Base-by-base conservation (phyloP, 1,284 basidiomycete species). In the Coriolopsis trogii region DNA sequence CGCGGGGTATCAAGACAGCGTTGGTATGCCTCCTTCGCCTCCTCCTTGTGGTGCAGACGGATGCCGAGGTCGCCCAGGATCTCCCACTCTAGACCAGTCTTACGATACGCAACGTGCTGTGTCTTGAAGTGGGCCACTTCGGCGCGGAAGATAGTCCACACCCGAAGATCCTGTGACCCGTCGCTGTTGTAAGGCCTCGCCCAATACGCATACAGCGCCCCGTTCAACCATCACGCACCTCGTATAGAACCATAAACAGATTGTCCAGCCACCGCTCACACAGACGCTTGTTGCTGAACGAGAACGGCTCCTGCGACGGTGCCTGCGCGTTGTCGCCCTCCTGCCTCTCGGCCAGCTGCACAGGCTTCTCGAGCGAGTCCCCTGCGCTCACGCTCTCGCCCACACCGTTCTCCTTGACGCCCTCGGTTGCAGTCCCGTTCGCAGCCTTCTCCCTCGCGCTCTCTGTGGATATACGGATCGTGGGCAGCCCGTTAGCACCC, bases 191-290 rank as follows among this genome's bases (percentile, higher is more conserved):
- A 18, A 33, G 46, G 36, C 24, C 29, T 12, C 48, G 21, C 21
- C 46, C 16, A 8, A 7, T 3, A 31, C 28, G 7, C n/a, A 15
- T 34, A 39, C n/a, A n/a, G 24, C 8, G 37, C 37, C 7, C 18
- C 13, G 2, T 28, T 8, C 20, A 23, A 3, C 15, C 8, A 16
- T 6, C 20, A 63, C 76, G 53, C 55, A 91, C 93, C 82, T 98
- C 95, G 69, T 98, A 98, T 4, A 98, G 76, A 2, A 98, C 95
- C 93, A 99, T 95, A 75, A 99, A 99, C 49, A 99, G 71, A 64
- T 99, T 99, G 69, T 98, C 96, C 46, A 99, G 78, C 96, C 96
- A 99, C 42, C 97, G 81, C 68, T 99, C 96, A 68, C 97, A 99
- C 25, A 99, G 74, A 29, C 97, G 80, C 76, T 99, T 99, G 71